Evolutionary conservation across 2,329 filamentous ascomycete species (phyloP), one percentile per base, ranked within the genome.

Genomic region (Monilinia polystroma): DNA sequence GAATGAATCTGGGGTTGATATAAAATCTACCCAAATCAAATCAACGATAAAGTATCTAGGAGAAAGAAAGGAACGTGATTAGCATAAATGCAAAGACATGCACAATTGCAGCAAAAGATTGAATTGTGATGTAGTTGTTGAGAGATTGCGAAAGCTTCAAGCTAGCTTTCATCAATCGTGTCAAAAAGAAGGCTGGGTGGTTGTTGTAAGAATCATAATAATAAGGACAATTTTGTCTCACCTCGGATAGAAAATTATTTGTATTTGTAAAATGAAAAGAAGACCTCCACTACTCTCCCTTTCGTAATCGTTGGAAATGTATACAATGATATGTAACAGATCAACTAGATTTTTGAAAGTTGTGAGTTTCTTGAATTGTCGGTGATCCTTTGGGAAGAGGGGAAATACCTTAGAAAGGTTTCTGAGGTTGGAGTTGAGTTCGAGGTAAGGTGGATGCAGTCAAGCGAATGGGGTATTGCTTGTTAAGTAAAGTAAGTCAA

Each of bases 161-260:
- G 71, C 71, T 71, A 73, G 71, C 71, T 71, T 63, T n/a, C 5
- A 49, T 49, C n/a, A 69, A 67, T 66, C 68, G 66, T 66, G 68
- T 67, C 64, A 66, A 69, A 71, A 67, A 70, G 72, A 60, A 60
- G 70, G 73, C 72, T 72, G 70, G 69, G 56, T 41, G n/a, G n/a
- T 58, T 58, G 56, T 47, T 29, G 23, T 58, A 14, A 23, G 23
- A 23, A 23, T 20, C 11, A 29, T 29, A 11, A 47, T 20, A 51
- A 29, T 52, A 43, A 63, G 68, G 68, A 56, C 14, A 60, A 41
- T 66, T 57, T 10, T 71, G 71, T 74, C 74, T 74, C 68, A 75
- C 73, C 73, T 74, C 69, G 70, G 69, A 70, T 66, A 26, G 70
- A 56, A 72, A 67, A 68, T 65, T 62, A 68, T 69, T 67, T 64